These are phyloP conservation scores for Fonsecaea multimorphosa DNA, from an alignment of 2,329 filamentous ascomycete species.

Conservation along the genomic window DNA sequence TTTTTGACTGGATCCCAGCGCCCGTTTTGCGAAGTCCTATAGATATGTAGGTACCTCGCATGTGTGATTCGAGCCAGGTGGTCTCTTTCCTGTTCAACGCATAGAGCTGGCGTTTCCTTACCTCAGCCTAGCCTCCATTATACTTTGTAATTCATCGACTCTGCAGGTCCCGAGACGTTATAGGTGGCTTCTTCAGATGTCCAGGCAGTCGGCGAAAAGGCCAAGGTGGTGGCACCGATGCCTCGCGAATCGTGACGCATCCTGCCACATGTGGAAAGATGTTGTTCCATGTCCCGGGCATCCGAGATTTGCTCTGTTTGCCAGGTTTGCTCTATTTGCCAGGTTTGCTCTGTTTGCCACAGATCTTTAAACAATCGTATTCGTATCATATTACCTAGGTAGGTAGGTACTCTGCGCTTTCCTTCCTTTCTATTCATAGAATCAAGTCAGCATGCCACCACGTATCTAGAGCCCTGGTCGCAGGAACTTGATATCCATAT, in stretches of 20 bases:
- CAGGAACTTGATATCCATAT: no score
- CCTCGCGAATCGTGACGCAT: background rate
- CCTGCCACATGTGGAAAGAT: background rate
- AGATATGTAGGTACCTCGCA: background rate
- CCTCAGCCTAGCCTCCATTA: background rate
- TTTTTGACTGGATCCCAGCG: background rate
- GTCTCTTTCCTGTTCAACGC: background rate
- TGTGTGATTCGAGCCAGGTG: slow-evolving; percentile 6
- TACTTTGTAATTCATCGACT: background rate
- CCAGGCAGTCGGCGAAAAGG: background rate
- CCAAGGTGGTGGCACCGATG: background rate
- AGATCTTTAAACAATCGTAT: no score
- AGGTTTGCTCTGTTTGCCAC: background rate
- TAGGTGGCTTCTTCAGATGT: background rate
- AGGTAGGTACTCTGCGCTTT: no score
- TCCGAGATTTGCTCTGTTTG: background rate
- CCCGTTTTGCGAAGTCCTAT: background rate
- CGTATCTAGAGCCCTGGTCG: no score
- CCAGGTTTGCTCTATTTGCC: background rate
- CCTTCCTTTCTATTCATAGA: no score
- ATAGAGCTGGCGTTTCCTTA: background rate
- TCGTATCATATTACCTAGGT: no score
- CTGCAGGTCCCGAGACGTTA: background rate
- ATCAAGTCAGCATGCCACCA: no score
- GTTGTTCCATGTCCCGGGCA: background rate